Conservation (phyloP, 2,329 filamentous ascomycete species). For the Dryadomyces quercus-mongolicae region DNA sequence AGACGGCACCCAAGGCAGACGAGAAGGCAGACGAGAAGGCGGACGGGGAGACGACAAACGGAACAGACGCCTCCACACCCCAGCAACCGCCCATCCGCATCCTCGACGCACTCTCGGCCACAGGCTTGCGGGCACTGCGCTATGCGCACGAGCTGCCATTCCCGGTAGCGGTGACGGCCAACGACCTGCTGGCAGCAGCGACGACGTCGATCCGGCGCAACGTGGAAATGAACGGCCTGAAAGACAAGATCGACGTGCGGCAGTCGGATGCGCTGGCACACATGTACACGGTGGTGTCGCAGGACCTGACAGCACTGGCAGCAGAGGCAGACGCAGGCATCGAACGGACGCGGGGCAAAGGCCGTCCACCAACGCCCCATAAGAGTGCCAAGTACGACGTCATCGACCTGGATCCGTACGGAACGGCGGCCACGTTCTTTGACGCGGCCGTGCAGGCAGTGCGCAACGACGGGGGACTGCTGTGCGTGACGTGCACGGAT, state of each 20-base stretch:
- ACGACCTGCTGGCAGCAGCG: slow-evolving; percentile 72
- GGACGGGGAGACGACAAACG: background rate
- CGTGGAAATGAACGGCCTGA: slow-evolving; percentile 67
- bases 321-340: slow-evolving; percentile 10
- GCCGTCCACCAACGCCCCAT: too few relatives aligned
- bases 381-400: slow-evolving; percentile 61
- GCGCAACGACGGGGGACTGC: slow-evolving; percentile 69
- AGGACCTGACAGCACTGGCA: slow-evolving; percentile 32
- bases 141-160: slow-evolving; percentile 89
- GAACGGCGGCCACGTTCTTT: slow-evolving; percentile 83
- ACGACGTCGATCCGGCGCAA: slow-evolving; percentile 75
- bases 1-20: background rate
- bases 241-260: slow-evolving; percentile 57
- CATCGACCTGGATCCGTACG: slow-evolving; percentile 93
- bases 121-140: slow-evolving; percentile 77
- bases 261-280: slow-evolving; percentile 77
- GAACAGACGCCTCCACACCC: background rate
- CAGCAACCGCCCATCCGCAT: slow-evolving; percentile 54
- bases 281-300: slow-evolving; percentile 67
- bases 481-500: slow-evolving; percentile 95
- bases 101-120: slow-evolving; percentile 87
- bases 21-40: background rate
- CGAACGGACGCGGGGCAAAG: slow-evolving; percentile 6
- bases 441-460: slow-evolving; percentile 83
- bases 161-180: slow-evolving; percentile 70